Evolutionary conservation across 331 rosid genomes (phyloP), one percentile per base, ranked within the genome.

Genomic region (Pyracantha coccinea): DNA sequence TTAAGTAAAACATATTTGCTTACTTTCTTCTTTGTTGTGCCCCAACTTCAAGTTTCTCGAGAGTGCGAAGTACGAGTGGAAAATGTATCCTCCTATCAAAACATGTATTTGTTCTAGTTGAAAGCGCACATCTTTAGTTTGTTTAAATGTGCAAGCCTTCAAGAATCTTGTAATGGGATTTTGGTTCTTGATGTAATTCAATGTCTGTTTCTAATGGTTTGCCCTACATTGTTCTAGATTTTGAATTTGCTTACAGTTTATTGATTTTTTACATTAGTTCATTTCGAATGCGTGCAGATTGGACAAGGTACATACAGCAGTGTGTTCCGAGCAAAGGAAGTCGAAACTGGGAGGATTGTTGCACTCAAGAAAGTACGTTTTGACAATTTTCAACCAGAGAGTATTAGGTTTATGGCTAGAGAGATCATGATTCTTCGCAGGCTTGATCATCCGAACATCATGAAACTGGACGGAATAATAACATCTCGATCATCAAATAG

Each of bases 261-360:
- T 57, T 19, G 62, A 41, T 66, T 71, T 71, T 16, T n/a, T 32
- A 8, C 23, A 29, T 14, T 17, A 21, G 50, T 65, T 3, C 24
- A 68, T 64, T 29, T 15, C 20, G 4, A 20, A 41, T 74, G 64
- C 50, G 1, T 76, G 71, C 74, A 95, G 99, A 90, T 95, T 76
- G 99, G 99, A 63, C 98, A 95, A 90, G 99, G 99, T 59, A 95
- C 99, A 24, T 95, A 95, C 78, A 95, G 99, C 86, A 92, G 98
- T 73, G 99, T 95, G 59, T 95, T 95, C 63, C 85, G 88, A 55
- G 99, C 99, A 4, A 92, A 96, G 6, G 88, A 92, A 83, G 92
- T 95, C 24, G 93, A 84, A 78, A 85, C 85, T 8, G 97, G 97
- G 77, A 92, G 71, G 82, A 83, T 95, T 82, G 83, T 88, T 81